Conservation (phyloP, 306 rosid genomes). For the Casuarina cunninghamiana region DNA sequence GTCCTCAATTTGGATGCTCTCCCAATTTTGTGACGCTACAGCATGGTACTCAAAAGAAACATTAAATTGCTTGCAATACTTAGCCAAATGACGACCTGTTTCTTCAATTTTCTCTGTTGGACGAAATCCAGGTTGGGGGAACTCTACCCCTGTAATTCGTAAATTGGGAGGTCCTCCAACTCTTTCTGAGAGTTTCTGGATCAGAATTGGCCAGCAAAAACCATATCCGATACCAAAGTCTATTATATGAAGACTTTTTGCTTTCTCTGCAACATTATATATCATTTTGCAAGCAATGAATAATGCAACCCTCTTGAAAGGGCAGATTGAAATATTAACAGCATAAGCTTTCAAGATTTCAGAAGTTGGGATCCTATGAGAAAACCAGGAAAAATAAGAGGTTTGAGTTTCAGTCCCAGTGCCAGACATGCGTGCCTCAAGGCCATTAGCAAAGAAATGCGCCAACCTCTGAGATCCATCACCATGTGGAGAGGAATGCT, state of each 20-base stretch:
- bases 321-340: constrained; percentile 41
- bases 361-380: constrained; percentile 39
- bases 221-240: constrained; percentile 76
- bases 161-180: constrained; percentile 46
- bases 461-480: constrained; percentile 54
- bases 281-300: constrained; percentile 41
- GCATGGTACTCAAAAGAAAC: constrained; percentile 71
- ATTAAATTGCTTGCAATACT: constrained; percentile 62
- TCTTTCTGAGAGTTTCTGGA: constrained; percentile 46
- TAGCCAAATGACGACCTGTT: constrained; percentile 70
- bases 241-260: constrained; percentile 52
- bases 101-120: constrained; percentile 68
- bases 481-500: constrained; percentile 54
- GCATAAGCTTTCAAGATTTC: constrained; percentile 61
- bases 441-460: constrained; percentile 60
- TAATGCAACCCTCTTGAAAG: constrained; percentile 54
- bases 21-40: background rate
- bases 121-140: constrained; percentile 77
- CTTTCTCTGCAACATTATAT: constrained; percentile 34
- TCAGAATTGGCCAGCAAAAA: constrained; percentile 76
- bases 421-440: constrained; percentile 27
- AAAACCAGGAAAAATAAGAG: constrained; percentile 23
- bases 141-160: constrained; percentile 67
- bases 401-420: constrained; percentile 27
- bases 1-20: constrained; percentile 4